Evolutionary conservation across 2,329 filamentous ascomycete species (phyloP).

Genomic region (Fusarium incarnatum): DNA sequence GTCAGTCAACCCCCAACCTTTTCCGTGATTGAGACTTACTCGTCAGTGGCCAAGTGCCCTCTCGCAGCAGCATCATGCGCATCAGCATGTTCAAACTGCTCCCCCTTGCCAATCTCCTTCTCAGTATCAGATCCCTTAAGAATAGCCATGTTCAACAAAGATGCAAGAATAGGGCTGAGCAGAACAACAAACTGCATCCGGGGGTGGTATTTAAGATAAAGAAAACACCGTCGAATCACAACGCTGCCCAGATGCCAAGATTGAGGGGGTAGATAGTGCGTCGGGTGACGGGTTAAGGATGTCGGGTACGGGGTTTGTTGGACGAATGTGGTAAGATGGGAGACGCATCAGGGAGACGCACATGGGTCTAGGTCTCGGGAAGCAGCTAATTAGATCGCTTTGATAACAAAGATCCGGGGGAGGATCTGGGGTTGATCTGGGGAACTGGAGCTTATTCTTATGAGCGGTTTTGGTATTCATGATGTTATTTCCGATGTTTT

Average conservation of each 20-base stretch:
- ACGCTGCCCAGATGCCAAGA: conserved; percentile 15
- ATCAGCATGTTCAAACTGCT: neutral
- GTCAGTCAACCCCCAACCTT: neutral
- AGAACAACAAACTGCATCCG: neutral
- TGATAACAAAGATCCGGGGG: neutral
- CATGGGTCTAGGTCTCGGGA: neutral
- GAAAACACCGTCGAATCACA: neutral
- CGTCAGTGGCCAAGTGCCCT: conserved; percentile 21
- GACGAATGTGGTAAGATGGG: neutral
- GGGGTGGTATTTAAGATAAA: neutral
- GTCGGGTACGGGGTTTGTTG: conserved; percentile 23
- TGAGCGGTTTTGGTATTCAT: conserved; percentile 4
- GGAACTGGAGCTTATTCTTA: neutral
- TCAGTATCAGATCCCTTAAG: conserved; percentile 11
- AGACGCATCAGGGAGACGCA: neutral
- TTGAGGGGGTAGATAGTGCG: conserved; percentile 12
- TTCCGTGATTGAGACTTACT: neutral
- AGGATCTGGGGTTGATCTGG: conserved; percentile 6
- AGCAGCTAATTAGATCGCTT: neutral
- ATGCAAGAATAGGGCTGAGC: neutral
- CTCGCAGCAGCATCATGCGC: conserved; percentile 16
- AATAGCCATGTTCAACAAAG: neutral
- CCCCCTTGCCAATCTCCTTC: conserved; percentile 1
- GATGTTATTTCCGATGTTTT: neutral
- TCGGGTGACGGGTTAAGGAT: conserved; percentile 7